Evolutionary conservation across 164 flowering plant species (phyloP), one percentile per base, ranked within the genome.

Genomic region (Umbellularia californica): DNA sequence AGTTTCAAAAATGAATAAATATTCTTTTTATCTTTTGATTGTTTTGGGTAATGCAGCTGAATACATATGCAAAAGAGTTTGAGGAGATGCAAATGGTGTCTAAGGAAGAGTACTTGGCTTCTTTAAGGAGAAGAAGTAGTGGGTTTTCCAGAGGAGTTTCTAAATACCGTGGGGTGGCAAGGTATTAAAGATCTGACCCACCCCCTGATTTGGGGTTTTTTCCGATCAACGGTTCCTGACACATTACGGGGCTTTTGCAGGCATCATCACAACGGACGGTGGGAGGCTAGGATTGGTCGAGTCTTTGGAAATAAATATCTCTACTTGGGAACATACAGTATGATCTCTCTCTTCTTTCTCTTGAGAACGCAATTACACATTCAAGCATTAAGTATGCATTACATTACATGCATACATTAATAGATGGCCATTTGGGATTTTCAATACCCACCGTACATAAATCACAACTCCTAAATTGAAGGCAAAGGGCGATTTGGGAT

Each of bases 101-200:
- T 0, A 90, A 79, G 76, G 98, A 92, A 71, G 99, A 94, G 77
- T 92, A 91, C 69, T 77, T 93, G 77, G 97, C 94, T 0, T 79
- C 90, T 0, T 71, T 92, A 11, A 74, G 97, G 62, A 75, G 99
- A 15, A 82, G 81, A 70, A 94, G 99, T 76, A 92, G 92, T 70
- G 99, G 99, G 9, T 94, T 96, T 72, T 88, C 99, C 0, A 87
- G 99, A 77, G 99, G 99, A 1, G 97, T 92, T 23, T 96, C 99
- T 3, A 92, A 94, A 74, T 96, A 96, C 66, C 90, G 99, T 3
- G 99, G 99, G 14, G 99, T 96, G 14, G 99, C 99, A 0, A 88
- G 93, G 99, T 93, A 82, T 19, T 25, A 23, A 19, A 20, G 15
- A 51, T 55, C 60, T 55, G 60, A 25, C 69, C 35, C 69, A 15